Base-by-base conservation (phyloP, 179 eudicot genomes). In the Drosera spatulata region DNA sequence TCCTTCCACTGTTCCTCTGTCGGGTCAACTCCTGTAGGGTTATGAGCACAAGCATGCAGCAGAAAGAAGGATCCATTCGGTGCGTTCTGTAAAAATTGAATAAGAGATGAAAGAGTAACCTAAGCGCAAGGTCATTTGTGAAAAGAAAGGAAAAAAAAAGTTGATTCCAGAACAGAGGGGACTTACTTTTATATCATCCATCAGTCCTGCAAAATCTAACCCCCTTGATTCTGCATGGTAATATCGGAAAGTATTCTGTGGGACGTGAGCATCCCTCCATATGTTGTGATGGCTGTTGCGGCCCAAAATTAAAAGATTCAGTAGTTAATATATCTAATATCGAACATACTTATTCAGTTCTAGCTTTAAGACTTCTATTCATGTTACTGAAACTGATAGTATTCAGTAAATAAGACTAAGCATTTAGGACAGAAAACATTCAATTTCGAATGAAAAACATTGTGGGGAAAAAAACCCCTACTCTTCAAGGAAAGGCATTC, bases 31-130 rank as follows among this genome's bases (percentile, higher is more conserved):
- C 99, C 99, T 64, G 99, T 89, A 49, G 99, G 99, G 70, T 93
- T 93, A 79, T 93, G 97, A 57, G 99, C 99, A 69, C 99, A 93
- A 63, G 99, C 99, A 74, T 93, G 99, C 66, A 93, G 97, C 72
- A 93, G 70, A 70, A 93, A 93, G 81, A 93, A 81, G 15, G 99
- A 89, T 41, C 97, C 99, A 63, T 80, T 86, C 66, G 95, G 97
- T 11, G 99, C 99, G 79, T 86, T 93, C 97, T n/a, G n/a, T 93
- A 59, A 53, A 33, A 65, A 38, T 50, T 43, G 56, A 41, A 62
- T 56, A 63, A 33, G 33, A 22, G n/a, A 40, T 2, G 10, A 58
- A n/a, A 41, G 12, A 22, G 13, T 41, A 50, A 41, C 33, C 10
- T 46, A n/a, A n/a, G n/a, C n/a, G n/a, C n/a, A n/a, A n/a, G n/a